Evolutionary conservation across 345 rosid species (phyloP).

Genomic region (Capsella bursapastoris): DNA sequence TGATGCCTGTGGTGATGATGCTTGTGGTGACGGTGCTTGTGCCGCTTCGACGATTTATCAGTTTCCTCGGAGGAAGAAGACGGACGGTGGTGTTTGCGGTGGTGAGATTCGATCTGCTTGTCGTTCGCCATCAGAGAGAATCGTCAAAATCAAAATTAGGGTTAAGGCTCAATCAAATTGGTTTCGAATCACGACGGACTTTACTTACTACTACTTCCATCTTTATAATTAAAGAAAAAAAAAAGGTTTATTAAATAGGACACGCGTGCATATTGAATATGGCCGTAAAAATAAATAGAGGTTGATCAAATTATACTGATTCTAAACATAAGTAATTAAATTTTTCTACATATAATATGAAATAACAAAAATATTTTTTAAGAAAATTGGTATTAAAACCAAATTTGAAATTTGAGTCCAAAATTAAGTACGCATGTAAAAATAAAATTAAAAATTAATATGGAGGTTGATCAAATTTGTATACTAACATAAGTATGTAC

Average conservation of each 20-base stretch:
- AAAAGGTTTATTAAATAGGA: not conserved
- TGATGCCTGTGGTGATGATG: slow-evolving; percentile 50
- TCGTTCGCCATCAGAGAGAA: slow-evolving; percentile 55
- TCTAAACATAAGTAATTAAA: not conserved
- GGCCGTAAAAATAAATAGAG: not conserved
- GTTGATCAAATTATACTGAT: not conserved
- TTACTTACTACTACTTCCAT: not conserved
- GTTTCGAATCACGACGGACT: not conserved
- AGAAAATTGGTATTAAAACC: too few relatives aligned
- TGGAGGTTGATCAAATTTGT: too few relatives aligned
- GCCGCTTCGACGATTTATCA: slow-evolving; percentile 73
- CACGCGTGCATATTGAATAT: not conserved
- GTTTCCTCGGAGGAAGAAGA: slow-evolving; percentile 52
- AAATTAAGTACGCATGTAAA: too few relatives aligned
- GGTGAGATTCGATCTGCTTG: slow-evolving; percentile 55
- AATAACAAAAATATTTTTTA: too few relatives aligned
- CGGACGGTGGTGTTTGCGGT: slow-evolving; percentile 72
- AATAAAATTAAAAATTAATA: too few relatives aligned
- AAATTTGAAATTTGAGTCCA: too few relatives aligned
- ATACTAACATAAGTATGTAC: too few relatives aligned
- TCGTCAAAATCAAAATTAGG: slow-evolving; percentile 47
- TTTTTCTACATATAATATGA: too few relatives aligned
- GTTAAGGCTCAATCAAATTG: slow-evolving; percentile 44
- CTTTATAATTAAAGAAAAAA: not conserved
- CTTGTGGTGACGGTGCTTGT: slow-evolving; percentile 77